Conservation (phyloP, 345 rosid species). For the Linum tenue region DNA sequence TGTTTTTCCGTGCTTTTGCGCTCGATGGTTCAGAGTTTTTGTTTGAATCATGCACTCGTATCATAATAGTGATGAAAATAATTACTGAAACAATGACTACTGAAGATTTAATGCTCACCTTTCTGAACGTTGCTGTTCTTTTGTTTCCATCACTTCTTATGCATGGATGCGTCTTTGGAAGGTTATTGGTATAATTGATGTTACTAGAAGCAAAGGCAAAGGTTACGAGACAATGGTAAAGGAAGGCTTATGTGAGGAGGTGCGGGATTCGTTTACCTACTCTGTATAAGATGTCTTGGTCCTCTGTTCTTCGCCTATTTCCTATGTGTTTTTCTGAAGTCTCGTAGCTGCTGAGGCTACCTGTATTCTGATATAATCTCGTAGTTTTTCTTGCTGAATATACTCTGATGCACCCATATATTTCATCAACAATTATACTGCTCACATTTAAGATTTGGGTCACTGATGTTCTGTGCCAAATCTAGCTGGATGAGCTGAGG, state of each 20-base stretch:
- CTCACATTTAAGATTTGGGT: constrained; percentile 2
- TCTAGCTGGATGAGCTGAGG: constrained; percentile 87
- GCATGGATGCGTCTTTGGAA: constrained; percentile 16
- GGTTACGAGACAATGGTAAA: constrained; percentile 79
- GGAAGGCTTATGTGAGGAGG: constrained; percentile 93
- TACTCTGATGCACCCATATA: not conserved
- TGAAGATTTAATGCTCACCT: not conserved
- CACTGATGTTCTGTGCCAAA: not conserved
- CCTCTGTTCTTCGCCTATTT: not conserved
- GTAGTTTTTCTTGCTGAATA: not conserved
- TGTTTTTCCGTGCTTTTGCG: not conserved
- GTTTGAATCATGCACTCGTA: not conserved
- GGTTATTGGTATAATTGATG: constrained; percentile 90
- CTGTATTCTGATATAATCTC: not conserved
- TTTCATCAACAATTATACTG: too few relatives aligned
- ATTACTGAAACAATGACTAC: not conserved
- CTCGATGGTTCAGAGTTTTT: too few relatives aligned
- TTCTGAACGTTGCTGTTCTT: not conserved
- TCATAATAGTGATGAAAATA: not conserved
- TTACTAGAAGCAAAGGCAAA: constrained; percentile 68
- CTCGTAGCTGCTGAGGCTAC: not conserved
- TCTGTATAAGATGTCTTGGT: not conserved
- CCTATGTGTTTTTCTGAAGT: not conserved
- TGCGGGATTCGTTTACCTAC: constrained; percentile 17
- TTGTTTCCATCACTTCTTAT: not conserved